A percentile compares a stretch with the other conserved stretches of the same genome.
Conservation (phyloP, 345 rosid genomes). For the Populus nigra region DNA sequence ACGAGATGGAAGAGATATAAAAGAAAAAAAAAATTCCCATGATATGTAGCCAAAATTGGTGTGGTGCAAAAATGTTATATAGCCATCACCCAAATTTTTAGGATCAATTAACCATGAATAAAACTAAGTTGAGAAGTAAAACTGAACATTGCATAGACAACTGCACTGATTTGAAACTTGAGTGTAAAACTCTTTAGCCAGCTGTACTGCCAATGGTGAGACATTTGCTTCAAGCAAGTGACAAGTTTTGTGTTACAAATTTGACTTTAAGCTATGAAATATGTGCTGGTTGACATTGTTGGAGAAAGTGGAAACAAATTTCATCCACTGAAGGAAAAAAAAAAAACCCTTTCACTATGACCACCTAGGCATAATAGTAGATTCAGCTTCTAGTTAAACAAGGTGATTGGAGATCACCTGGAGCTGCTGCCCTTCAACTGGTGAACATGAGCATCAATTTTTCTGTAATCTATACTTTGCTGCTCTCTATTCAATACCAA, state of each 20-base stretch:
- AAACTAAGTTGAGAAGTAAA: background rate
- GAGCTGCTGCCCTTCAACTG: conserved; percentile 68
- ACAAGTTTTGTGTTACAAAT: background rate
- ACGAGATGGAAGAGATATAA: background rate
- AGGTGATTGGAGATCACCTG: conserved; percentile 31
- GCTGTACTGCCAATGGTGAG: background rate
- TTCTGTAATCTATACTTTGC: conserved; percentile 40
- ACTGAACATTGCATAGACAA: background rate
- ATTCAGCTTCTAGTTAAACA: background rate
- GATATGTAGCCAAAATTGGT: background rate
- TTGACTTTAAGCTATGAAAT: background rate
- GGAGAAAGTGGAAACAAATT: background rate
- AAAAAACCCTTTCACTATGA: background rate
- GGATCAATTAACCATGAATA: background rate
- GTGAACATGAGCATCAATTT: conserved; percentile 48
- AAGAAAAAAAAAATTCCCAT: background rate
- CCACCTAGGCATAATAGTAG: background rate
- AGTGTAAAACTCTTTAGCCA: background rate
- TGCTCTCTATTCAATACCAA: conserved; percentile 33
- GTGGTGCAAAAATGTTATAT: background rate
- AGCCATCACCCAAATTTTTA: background rate
- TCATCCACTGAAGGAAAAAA: background rate
- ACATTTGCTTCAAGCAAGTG: background rate
- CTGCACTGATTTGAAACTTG: background rate
- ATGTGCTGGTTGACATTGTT: background rate